Percentiles rank a stretch among this genome's conserved stretches.
Conservation (phyloP, 352 stramenopile species). For the Phytophthora megakarya region DNA sequence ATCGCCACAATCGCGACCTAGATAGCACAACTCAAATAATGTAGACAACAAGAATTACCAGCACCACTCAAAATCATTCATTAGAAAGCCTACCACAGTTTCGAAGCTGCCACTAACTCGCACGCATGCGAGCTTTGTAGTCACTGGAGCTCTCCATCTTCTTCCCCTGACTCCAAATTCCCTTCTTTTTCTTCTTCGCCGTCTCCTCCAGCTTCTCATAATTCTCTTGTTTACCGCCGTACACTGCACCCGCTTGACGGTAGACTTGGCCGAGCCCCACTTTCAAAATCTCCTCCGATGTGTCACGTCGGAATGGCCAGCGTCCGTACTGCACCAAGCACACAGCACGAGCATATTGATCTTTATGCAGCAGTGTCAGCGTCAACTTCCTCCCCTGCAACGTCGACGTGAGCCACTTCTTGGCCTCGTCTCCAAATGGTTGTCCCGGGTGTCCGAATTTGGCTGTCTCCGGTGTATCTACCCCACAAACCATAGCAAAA, state of each 20-base stretch:
- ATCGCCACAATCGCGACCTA: slow-evolving; percentile 5
- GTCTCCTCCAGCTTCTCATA: slow-evolving; percentile 74
- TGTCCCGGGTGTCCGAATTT: slow-evolving; percentile 84
- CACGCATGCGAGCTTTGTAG: slow-evolving; percentile 78
- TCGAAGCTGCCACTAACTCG: slow-evolving; percentile 34
- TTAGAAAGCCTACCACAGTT: neutral
- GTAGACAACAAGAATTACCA: slow-evolving; percentile 12
- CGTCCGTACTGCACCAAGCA: slow-evolving; percentile 82
- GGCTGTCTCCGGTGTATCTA: slow-evolving; percentile 83
- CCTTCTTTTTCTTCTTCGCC: slow-evolving; percentile 63
- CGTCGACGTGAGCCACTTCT: slow-evolving; percentile 61
- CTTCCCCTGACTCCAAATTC: slow-evolving; percentile 80
- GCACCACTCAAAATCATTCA: neutral
- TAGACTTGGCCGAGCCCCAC: slow-evolving; percentile 74
- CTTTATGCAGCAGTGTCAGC: slow-evolving; percentile 81
- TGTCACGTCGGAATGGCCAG: slow-evolving; percentile 83
- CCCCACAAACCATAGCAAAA: neutral
- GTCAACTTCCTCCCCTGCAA: slow-evolving; percentile 61
- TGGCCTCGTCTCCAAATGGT: slow-evolving; percentile 81
- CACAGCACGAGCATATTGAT: slow-evolving; percentile 85
- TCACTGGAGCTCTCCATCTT: slow-evolving; percentile 74
- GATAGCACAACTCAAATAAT: slow-evolving; percentile 22
- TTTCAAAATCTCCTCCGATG: slow-evolving; percentile 83
- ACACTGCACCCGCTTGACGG: slow-evolving; percentile 78
- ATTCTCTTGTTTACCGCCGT: slow-evolving; percentile 68